Evolutionary conservation across 306 rosid genomes (phyloP), one percentile per base, ranked within the genome.

Genomic region (Inga leiocalycina): DNA sequence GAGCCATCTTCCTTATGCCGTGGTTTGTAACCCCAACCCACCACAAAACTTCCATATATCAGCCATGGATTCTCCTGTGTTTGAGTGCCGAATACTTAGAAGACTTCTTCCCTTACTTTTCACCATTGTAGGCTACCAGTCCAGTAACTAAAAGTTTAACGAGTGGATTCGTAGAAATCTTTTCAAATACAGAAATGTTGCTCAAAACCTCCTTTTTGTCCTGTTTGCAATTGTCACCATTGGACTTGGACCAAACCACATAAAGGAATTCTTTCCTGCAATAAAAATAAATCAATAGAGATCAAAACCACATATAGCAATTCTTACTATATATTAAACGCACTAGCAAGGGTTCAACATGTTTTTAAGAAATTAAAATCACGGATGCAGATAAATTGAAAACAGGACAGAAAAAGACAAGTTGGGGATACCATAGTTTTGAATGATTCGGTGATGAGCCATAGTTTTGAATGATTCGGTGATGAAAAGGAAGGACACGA

Each of bases 221-320:
- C 14, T 86, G 11, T 88, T 76, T 37, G 37, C 80, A 8, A 86
- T 57, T 5, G 4, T 52, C 49, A 90, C 80, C 39, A 68, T 64
- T 64, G 88, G 90, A 17, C 0, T 51, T 2, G 88, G 71, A 3
- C 93, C 93, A 32, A 39, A 1, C 90, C 90, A 90, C 16, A 46
- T 70, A 45, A 86, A 86, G 7, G 46, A 88, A 69, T 88, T 70
- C 59, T 86, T 78, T 11, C 91, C 89, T 88, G 88, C 66, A 19
- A 19, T 19, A 54, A 1, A 54, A 54, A 52, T 48, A 51, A 49
- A 49, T 49, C 20, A 11, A 1, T 15, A 49, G 56, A 49, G 56
- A 49, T 54, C 22, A 54, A 54, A 2, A 19, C 57, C 57, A 51
- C n/a, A 51, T 16, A 17, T 0, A 34, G 8, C 13, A 20, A 49